Conservation (phyloP, 2,329 filamentous ascomycete genomes). For the Ceratocystis harringtonii region DNA sequence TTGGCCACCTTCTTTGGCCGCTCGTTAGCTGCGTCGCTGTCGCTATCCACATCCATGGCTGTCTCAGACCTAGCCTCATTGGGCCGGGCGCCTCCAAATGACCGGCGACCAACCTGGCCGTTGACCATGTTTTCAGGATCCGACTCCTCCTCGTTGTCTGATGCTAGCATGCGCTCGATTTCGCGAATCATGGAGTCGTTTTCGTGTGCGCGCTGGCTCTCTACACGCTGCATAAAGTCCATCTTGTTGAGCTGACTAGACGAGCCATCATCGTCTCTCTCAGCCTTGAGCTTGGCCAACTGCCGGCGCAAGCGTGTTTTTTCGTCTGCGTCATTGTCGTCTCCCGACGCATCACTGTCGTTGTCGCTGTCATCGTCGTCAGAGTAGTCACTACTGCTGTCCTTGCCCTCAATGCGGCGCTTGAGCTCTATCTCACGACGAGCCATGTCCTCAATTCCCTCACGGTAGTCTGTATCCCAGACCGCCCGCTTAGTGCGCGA, state of each 20-base stretch:
- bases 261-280: constrained; percentile 35
- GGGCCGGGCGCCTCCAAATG: constrained; percentile 30
- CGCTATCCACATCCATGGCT: constrained; percentile 16
- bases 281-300: constrained; percentile 28
- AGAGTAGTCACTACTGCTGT: constrained; percentile 37
- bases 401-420: constrained; percentile 56
- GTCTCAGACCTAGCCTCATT: constrained; percentile 16
- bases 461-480: constrained; percentile 78
- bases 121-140: constrained; percentile 34
- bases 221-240: constrained; percentile 89
- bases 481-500: constrained; percentile 64
- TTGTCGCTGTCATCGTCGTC: constrained; percentile 38
- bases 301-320: constrained; percentile 34
- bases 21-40: constrained; percentile 20
- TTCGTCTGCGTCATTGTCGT: constrained; percentile 33
- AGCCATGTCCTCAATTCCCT: constrained; percentile 66
- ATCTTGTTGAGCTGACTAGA: constrained; percentile 61
- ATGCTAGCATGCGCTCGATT: constrained; percentile 58
- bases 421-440: constrained; percentile 69
- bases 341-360: constrained; percentile 26
- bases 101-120: constrained; percentile 45
- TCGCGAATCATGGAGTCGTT: constrained; percentile 64
- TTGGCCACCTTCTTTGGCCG: constrained; percentile 19
- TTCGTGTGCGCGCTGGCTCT: constrained; percentile 57
- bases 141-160: constrained; percentile 40